Conservation (phyloP, 495 filamentous ascomycete genomes). For the Trichoderma asperelloides region DNA sequence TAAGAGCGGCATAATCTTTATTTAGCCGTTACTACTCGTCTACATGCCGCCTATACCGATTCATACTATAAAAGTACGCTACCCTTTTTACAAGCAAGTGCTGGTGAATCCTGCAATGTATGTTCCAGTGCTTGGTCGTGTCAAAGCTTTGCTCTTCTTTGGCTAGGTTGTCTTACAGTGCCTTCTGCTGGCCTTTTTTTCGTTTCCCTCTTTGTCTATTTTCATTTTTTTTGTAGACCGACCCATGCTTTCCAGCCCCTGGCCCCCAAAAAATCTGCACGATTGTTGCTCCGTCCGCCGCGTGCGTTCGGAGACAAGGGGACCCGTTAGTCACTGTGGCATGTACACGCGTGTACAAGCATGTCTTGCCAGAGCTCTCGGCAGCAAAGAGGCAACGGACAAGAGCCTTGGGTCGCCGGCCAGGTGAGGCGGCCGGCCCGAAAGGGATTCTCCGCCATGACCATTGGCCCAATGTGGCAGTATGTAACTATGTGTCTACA, state of each 20-base stretch:
- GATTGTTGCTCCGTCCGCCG: neutral
- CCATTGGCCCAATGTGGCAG: neutral
- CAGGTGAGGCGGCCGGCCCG: conserved; percentile 2
- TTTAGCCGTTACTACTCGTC: too few relatives aligned
- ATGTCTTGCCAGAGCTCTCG: too few relatives aligned
- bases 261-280: neutral
- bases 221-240: neutral
- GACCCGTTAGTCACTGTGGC: too few relatives aligned
- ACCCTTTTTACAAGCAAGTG: too few relatives aligned
- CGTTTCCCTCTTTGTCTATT: neutral
- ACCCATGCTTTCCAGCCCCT: neutral
- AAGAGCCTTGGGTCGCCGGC: neutral
- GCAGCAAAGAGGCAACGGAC: neutral
- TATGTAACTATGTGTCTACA: neutral
- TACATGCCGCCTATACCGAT: too few relatives aligned
- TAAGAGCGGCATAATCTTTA: too few relatives aligned
- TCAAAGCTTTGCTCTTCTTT: neutral
- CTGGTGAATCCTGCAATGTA: too few relatives aligned
- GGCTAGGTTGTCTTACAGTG: neutral
- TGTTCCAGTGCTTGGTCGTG: neutral
- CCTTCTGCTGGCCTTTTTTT: neutral
- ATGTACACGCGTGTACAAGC: too few relatives aligned
- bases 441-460: conserved; percentile 1
- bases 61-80: too few relatives aligned
- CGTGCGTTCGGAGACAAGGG: neutral